Conservation (phyloP, 1,284 basidiomycete species). For the Rhodotorula sp. region DNA sequence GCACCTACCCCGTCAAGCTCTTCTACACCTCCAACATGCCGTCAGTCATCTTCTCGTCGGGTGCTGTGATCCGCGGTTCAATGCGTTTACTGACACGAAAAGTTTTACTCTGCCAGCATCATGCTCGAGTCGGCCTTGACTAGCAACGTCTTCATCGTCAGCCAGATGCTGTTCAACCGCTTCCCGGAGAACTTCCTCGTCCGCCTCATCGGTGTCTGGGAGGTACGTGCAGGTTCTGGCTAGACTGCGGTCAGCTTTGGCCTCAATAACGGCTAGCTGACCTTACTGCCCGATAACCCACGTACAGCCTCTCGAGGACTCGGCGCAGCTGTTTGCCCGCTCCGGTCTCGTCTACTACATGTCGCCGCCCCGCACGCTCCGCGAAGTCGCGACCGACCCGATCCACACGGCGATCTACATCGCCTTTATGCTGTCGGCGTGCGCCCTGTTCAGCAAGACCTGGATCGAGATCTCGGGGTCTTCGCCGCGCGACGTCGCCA, state of each 20-base stretch:
- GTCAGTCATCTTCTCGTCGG: slow-evolving; percentile 4
- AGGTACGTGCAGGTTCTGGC: slow-evolving; percentile 59
- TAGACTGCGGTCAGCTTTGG: not conserved
- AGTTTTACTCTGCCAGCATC: slow-evolving; percentile 63
- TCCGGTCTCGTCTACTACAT: slow-evolving; percentile 98
- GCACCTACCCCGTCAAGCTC: slow-evolving; percentile 93
- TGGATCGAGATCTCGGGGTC: slow-evolving; percentile 99
- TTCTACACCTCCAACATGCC: slow-evolving; percentile 72
- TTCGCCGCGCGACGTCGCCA: slow-evolving; percentile 92
- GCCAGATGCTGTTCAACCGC: slow-evolving; percentile 87
- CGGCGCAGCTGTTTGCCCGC: slow-evolving; percentile 80
- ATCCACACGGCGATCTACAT: slow-evolving; percentile 92
- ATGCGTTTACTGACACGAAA: no score
- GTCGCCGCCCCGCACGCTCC: slow-evolving; percentile 82
- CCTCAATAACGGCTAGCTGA: no score
- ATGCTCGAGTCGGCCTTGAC: slow-evolving; percentile 96
- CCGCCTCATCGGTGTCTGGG: slow-evolving; percentile 90
- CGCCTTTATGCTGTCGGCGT: slow-evolving; percentile 87
- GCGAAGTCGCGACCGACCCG: slow-evolving; percentile 82
- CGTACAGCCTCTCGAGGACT: slow-evolving; percentile 82
- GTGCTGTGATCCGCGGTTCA: no score
- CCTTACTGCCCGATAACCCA: not conserved
- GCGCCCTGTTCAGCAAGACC: slow-evolving; percentile 97
- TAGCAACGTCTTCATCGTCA: slow-evolving; percentile 92
- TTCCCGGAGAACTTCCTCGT: slow-evolving; percentile 93